Evolutionary conservation across 495 filamentous ascomycete genomes (phyloP), one percentile per base, ranked within the genome.

Genomic region (Aspergillus bridgeri): DNA sequence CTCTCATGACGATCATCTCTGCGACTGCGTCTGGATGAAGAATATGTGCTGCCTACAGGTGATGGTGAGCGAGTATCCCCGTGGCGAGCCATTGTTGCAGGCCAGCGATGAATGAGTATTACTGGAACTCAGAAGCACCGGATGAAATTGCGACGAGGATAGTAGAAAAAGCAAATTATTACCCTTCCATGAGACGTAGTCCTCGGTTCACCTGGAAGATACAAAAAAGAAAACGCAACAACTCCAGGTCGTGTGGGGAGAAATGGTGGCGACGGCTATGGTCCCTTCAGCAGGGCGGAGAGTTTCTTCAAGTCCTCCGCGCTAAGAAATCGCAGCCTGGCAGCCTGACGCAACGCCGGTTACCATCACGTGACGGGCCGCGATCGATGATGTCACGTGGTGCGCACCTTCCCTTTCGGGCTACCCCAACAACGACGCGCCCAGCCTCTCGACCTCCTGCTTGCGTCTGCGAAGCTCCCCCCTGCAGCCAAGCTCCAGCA

Each of bases 1-100:
- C 79, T 77, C 60, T 90, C 86, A 73, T 83, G 84, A 58, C 87
- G 83, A 70, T 90, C 88, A 70, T 91, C 87, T 81, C 87, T 85
- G 68, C 86, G 88, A 64, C 69, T 76, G 63, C 84, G 82, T 78
- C 83, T 86, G 65, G 87, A 86, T 66, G 86, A 86, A 75, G 86
- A 87, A 74, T 82, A 84, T 69, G 89, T 85, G 81, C 88, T 91
- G 86, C 88, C 89, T 91, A 88, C 86, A 88, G 89, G 89, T 85
- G 89, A 91, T 89, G 89, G 89, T 92, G 89, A 92, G 88, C 88
- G 89, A 85, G 87, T 86, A 85, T 91, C 88, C 86, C 83, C 88
- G 83, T 84, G 89, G 81, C 89, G 89, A 88, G 89, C 87, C 89
- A 92, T 92, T 75, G 75, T 87, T 81, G 80, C 81, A 78, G 76